These are phyloP conservation scores for Parsonsia alboflavescens DNA, from an alignment of 257 asterid species.

Conservation along the genomic window DNA sequence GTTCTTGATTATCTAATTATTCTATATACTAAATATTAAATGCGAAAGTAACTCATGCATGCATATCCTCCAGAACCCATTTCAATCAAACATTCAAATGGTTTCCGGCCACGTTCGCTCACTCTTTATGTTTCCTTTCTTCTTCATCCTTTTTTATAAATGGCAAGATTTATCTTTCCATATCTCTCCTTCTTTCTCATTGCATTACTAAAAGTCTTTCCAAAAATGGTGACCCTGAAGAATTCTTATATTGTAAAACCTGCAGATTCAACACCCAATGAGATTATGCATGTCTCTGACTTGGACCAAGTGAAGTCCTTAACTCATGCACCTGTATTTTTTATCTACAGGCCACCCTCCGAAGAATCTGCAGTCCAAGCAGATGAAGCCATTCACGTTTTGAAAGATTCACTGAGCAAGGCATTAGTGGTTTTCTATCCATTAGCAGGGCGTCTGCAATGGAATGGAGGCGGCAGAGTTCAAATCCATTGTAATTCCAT, in stretches of 20 bases:
- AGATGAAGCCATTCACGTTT: conserved; percentile 5
- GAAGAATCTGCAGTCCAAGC: conserved; percentile 11
- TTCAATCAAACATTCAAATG: too few relatives aligned
- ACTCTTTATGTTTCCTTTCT: too few relatives aligned
- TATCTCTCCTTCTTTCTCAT: too few relatives aligned
- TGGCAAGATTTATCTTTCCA: too few relatives aligned
- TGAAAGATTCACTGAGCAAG: conserved; percentile 39
- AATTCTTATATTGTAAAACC: conserved; percentile 51
- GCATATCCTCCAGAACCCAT: too few relatives aligned
- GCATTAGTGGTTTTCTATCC: conserved; percentile 20
- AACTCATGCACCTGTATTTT: conserved; percentile 51
- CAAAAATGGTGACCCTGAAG: conserved; percentile 27
- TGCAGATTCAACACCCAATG: conserved; percentile 41
- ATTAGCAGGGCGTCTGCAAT: conserved; percentile 44
- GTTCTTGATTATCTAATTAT: too few relatives aligned
- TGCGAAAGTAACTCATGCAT: too few relatives aligned
- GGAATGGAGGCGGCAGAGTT: conserved; percentile 48
- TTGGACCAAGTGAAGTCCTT: conserved; percentile 53
- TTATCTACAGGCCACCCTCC: conserved; percentile 31
- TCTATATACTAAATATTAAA: too few relatives aligned
- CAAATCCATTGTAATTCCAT: conserved; percentile 48
- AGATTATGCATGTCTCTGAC: conserved; percentile 33
- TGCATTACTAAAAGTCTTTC: too few relatives aligned
- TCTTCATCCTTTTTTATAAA: too few relatives aligned
- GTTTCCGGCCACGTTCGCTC: too few relatives aligned